These are phyloP conservation scores for Delitschia confertaspora DNA, from an alignment of 495 filamentous ascomycete species.

Conservation along the genomic window DNA sequence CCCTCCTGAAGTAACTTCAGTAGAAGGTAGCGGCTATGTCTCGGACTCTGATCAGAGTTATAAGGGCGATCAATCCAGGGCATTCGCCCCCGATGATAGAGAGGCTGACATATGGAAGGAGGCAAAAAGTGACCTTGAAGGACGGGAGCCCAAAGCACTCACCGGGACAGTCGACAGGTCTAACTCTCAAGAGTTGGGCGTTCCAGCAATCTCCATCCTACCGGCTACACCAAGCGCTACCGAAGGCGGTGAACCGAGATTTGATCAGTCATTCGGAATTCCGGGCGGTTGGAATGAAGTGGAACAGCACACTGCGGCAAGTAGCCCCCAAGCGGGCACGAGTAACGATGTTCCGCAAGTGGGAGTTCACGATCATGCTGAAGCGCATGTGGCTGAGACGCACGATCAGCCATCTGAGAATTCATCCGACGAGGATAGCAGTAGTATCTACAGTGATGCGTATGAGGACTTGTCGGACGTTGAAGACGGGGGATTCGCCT, in stretches of 20 bases:
- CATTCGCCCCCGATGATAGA: too few relatives aligned
- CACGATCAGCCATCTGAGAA: conserved; percentile 8
- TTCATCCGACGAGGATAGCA: conserved; percentile 43
- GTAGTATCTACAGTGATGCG: conserved; percentile 82
- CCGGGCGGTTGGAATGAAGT: too few relatives aligned
- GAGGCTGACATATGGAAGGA: too few relatives aligned
- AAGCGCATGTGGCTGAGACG: neutral
- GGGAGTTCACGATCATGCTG: neutral
- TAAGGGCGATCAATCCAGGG: too few relatives aligned
- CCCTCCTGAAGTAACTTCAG: conserved; percentile 56
- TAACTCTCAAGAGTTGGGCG: conserved; percentile 1
- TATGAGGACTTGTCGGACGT: conserved; percentile 63
- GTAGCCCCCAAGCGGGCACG: too few relatives aligned
- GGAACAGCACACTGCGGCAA: too few relatives aligned
- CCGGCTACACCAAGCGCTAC: conserved; percentile 18
- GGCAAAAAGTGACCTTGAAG: neutral
- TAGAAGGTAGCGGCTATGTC: conserved; percentile 49
- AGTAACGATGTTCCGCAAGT: too few relatives aligned
- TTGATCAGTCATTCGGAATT: conserved; percentile 11
- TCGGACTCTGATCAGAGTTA: conserved; percentile 39
- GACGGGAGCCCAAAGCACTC: conserved; percentile 20
- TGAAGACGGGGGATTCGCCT: conserved; percentile 68
- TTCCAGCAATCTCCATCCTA: conserved; percentile 22
- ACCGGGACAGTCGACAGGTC: conserved; percentile 6
- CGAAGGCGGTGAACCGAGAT: conserved; percentile 12